Conservation (phyloP, 768 basidiomycete species). For the Rhodotorula babjevae region DNA sequence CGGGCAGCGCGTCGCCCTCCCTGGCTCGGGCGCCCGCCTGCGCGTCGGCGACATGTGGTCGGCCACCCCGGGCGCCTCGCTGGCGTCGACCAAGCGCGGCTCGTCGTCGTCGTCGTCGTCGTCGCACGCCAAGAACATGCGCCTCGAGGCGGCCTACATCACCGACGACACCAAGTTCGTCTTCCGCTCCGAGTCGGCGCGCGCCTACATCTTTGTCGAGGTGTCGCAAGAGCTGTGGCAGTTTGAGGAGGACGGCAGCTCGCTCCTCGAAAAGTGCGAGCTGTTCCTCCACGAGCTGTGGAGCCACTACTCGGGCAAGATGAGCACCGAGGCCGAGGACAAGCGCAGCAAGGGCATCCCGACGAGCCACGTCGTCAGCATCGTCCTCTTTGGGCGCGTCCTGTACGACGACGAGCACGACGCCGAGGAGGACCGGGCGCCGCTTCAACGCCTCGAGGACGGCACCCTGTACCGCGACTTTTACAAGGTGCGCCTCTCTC, state of each 20-base stretch:
- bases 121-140: background rate
- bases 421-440: slow-evolving; percentile 65
- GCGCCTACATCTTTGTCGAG: slow-evolving; percentile 89
- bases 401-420: slow-evolving; percentile 68
- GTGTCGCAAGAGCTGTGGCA: slow-evolving; percentile 95
- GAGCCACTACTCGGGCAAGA: slow-evolving; percentile 60
- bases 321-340: slow-evolving; percentile 25
- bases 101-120: background rate
- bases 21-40: slow-evolving; percentile 68
- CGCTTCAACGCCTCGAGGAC: slow-evolving; percentile 67
- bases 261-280: slow-evolving; percentile 81
- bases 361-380: slow-evolving; percentile 88
- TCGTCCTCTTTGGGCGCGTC: slow-evolving; percentile 89
- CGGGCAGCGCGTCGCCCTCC: slow-evolving; percentile 77
- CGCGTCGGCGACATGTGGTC: slow-evolving; percentile 72
- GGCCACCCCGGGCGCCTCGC: slow-evolving; percentile 58
- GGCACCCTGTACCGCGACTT: slow-evolving; percentile 52
- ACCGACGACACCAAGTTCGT: slow-evolving; percentile 79
- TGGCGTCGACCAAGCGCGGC: background rate
- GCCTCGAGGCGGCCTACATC: slow-evolving; percentile 60
- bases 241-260: slow-evolving; percentile 91
- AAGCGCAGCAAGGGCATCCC: slow-evolving; percentile 54
- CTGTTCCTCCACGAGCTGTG: slow-evolving; percentile 90
- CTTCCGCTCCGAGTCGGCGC: slow-evolving; percentile 84
- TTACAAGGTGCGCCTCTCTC: slow-evolving; percentile 54